Evolutionary conservation across 2,329 filamentous ascomycete genomes (phyloP), one percentile per base, ranked within the genome.

Genomic region (Claviceps humidiphila): DNA sequence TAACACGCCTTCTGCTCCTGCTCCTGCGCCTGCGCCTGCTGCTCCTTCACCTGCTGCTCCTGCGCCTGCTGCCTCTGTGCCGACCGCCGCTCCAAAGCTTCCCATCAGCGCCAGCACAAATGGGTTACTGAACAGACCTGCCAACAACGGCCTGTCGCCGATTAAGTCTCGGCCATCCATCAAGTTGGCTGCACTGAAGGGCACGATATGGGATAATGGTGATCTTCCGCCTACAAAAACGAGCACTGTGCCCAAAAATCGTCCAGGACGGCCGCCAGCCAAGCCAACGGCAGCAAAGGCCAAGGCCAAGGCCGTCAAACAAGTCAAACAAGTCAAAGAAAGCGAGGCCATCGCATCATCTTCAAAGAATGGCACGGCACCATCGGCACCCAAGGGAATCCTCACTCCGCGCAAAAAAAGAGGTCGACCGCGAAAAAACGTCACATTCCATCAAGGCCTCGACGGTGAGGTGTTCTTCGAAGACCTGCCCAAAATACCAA

Each of bases 321-420:
- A 45, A 3, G 30, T 37, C 34, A 49, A 8, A n/a, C 37, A 45
- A 3, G 30, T 37, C 34, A 49, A 8, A n/a, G 22, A 47, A 2
- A 14, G 20, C 22, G n/a, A 34, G 13, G 22, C 38, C 24, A 17
- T 45, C 5, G 24, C 16, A 43, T 37, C 48, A 14, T 30, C 51
- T 20, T 41, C 37, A 6, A 55, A 53, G n/a, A 51, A 52, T 2
- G 45, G 37, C n/a, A 6, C 49, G 26, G 44, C 53, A 17, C 57
- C 54, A n/a, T 57, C 56, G 13, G 47, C 63, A n/a, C 69, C 75
- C 9, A 81, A 76, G 60, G 71, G 78, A 7, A 83, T 82, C 52
- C 61, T 82, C 43, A 75, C 76, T 2, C 78, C 80, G 3, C 69
- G 68, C 17, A 55, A 53, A 72, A 72, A 70, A 54, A 66, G 59